Evolutionary conservation across 1,284 basidiomycete genomes (phyloP), one percentile per base, ranked within the genome.

Genomic region (Ustilago bromivora): DNA sequence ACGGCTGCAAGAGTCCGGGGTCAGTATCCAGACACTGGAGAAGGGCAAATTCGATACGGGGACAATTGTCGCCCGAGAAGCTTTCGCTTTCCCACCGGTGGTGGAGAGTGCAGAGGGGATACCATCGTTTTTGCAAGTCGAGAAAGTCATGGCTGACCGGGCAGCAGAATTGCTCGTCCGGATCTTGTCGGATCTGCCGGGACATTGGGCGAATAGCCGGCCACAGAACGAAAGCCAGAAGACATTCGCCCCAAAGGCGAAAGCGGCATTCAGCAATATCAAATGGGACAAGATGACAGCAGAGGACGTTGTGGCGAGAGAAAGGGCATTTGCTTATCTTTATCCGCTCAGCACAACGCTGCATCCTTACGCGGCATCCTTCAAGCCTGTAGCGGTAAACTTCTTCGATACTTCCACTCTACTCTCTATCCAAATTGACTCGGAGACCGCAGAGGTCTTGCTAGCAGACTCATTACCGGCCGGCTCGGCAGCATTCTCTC

Each of bases 121-220:
- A 3, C 9, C 19, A 15, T 88, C 88, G 2, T 96, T 92, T 84
- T 61, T 84, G 0, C 75, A 86, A 0, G 86, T 96, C 64, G 88
- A 92, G 8, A 89, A 90, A n/a, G 78, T 81, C 0, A 88, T 96
- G 19, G 93, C 91, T 0, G 79, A 84, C 0, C 84, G 88, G n/a
- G 94, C 94, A 0, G 94, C 92, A 0, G 85, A 89, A 36, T 85
- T 94, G 1, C 89, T 98, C 19, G 91, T 95, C 0, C 87, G 90
- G 0, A 90, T 92, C 4, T 86, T 97, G 4, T 88, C 91, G 36
- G 87, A 91, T 57, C 91, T 95, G 86, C 84, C 90, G 9, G 71
- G 79, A 0, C 38, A 40, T 8, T 74, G 92, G 90, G 88, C 88
- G 23, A 81, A 79, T 5, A 87, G 69, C 28, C 61, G 58, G 60